These are phyloP conservation scores for Lactarius quietus DNA, from an alignment of 768 basidiomycete genomes.

Conservation along the genomic window DNA sequence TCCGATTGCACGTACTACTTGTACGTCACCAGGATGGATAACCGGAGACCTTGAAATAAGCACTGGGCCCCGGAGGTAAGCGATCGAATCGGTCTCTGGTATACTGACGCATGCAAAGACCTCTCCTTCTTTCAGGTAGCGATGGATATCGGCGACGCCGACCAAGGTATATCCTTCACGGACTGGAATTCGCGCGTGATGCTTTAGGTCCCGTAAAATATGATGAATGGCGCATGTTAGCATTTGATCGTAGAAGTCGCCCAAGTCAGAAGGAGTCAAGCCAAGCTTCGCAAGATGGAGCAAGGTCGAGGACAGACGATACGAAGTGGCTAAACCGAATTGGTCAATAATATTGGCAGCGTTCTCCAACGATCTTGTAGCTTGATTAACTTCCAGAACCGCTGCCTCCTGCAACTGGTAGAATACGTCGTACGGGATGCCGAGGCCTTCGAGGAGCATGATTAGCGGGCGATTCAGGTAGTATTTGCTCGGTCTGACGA, in stretches of 20 bases:
- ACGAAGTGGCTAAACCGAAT: conserved; percentile 57
- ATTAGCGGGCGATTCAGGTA: conserved; percentile 63
- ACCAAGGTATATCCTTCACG: conserved; percentile 63
- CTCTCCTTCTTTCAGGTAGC: conserved; percentile 47
- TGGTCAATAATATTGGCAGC: conserved; percentile 51
- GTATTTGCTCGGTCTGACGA: conserved; percentile 55
- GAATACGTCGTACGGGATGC: conserved; percentile 53
- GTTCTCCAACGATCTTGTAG: conserved; percentile 40
- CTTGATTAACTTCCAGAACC: conserved; percentile 43
- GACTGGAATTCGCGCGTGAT: conserved; percentile 62
- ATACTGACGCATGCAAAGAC: conserved; percentile 60
- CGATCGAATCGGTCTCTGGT: conserved; percentile 33
- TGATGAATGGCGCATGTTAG: conserved; percentile 57
- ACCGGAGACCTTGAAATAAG: conserved; percentile 62
- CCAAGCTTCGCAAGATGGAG: conserved; percentile 47
- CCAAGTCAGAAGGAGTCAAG: conserved; percentile 35
- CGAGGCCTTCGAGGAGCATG: conserved; percentile 59
- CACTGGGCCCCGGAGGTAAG: conserved; percentile 52
- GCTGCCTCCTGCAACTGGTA: conserved; percentile 50
- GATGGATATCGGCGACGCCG: conserved; percentile 65
- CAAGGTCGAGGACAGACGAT: conserved; percentile 51
- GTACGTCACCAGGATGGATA: conserved; percentile 68
- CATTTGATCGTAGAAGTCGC: conserved; percentile 50
- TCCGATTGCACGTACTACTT: conserved; percentile 58
- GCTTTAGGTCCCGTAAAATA: conserved; percentile 61